Percentiles rank a stretch among this genome's conserved stretches.
Conservation (phyloP, 257 asterid genomes). For the Solanum bukasovii region DNA sequence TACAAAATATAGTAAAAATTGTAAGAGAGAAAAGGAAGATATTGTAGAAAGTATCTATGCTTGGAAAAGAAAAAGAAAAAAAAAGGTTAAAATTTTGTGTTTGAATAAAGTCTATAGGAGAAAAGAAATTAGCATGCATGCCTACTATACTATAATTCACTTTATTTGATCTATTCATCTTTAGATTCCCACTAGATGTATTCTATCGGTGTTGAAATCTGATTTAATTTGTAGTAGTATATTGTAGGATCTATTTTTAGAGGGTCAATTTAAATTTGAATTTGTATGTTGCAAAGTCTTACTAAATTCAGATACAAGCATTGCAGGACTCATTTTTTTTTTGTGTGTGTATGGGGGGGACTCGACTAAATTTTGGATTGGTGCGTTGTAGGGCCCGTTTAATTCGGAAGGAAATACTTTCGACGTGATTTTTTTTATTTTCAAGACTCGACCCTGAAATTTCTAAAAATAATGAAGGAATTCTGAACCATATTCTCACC, state of each 20-base stretch:
- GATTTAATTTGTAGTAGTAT: not conserved
- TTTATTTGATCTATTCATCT: not conserved
- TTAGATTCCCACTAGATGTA: not conserved
- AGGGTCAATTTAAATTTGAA: not conserved
- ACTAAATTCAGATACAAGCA: rapidly evolving
- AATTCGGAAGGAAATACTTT: not conserved
- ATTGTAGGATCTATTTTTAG: not conserved
- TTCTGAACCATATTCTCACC: not conserved
- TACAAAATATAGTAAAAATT: not conserved
- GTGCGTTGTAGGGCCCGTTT: not conserved
- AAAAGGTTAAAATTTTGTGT: slow-evolving; percentile 11
- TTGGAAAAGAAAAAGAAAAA: not conserved
- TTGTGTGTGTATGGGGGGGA: rapidly evolving
- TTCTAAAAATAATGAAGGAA: too few species aligned
- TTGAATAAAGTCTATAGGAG: slow-evolving; percentile 6
- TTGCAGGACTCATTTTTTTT: not conserved
- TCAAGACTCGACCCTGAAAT: not conserved
- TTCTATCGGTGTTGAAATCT: rapidly evolving
- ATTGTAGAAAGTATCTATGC: not conserved
- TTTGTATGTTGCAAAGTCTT: not conserved
- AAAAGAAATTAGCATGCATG: not conserved
- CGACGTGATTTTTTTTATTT: too few species aligned
- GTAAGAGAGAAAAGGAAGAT: not conserved
- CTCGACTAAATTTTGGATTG: not conserved
- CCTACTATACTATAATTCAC: not conserved